phyloP scores from a whole-genome alignment of 352 stramenopile species.

The Aphanomyces astaci region DNA sequence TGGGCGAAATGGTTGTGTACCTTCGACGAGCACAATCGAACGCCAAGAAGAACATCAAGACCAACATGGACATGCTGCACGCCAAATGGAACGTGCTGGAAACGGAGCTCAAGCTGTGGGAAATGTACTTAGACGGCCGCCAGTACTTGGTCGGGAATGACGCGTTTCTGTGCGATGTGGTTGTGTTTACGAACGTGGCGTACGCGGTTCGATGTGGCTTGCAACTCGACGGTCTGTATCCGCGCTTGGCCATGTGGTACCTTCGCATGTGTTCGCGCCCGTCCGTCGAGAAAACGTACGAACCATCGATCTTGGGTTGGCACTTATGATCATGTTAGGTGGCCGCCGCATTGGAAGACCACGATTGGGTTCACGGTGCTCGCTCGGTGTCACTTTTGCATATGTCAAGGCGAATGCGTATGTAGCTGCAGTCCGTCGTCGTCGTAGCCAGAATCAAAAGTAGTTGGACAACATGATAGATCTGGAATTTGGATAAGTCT shows the following conservation, averaged over 20 bases:
- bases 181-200: conserved; percentile 79
- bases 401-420: conserved; percentile 15
- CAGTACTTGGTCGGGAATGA: conserved; percentile 57
- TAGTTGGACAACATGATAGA: neutral
- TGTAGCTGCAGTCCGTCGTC: too few species aligned
- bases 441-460: neutral
- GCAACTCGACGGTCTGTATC: conserved; percentile 73
- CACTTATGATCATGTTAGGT: too few species aligned
- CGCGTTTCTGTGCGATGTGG: conserved; percentile 71
- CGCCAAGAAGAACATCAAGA: conserved; percentile 34
- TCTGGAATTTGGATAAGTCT: too few species aligned
- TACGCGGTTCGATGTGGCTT: conserved; percentile 79
- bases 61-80: conserved; percentile 45
- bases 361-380: conserved; percentile 70
- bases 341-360: conserved; percentile 75
- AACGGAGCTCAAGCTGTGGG: conserved; percentile 66
- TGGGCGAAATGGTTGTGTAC: conserved; percentile 74
- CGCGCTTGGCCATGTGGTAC: conserved; percentile 70
- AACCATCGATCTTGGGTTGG: too few species aligned
- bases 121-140: conserved; percentile 55
- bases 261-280: conserved; percentile 54
- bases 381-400: conserved; percentile 47
- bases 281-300: conserved; percentile 60
- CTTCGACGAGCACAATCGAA: conserved; percentile 38
- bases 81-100: conserved; percentile 66